Percentiles rank a stretch among this genome's conserved stretches.
Evolutionary conservation across 768 basidiomycete species (phyloP).

Genomic region (Boletellus ananiceps): DNA sequence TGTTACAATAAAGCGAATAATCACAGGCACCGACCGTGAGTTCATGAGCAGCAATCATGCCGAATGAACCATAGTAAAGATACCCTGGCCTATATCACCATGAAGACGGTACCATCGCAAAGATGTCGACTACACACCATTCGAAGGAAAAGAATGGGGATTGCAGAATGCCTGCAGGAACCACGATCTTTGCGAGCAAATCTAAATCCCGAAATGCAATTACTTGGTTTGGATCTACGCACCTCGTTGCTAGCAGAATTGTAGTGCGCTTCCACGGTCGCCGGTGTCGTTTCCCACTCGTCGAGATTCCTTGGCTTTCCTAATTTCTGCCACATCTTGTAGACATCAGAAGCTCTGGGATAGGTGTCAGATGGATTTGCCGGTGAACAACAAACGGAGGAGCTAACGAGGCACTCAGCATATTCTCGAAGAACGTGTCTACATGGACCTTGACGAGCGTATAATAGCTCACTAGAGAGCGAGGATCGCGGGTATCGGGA

Average conservation of each 20-base stretch:
- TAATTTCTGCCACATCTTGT: constrained; percentile 70
- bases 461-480: constrained; percentile 74
- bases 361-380: constrained; percentile 7
- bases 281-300: constrained; percentile 85
- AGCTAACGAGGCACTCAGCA: constrained; percentile 57
- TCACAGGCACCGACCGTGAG: constrained; percentile 54
- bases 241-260: constrained; percentile 87
- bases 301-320: constrained; percentile 66
- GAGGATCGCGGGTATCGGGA: constrained; percentile 72
- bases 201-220: background rate
- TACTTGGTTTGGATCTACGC: constrained; percentile 1
- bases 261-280: constrained; percentile 86
- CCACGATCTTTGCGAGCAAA: constrained; percentile 63
- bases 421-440: constrained; percentile 79
- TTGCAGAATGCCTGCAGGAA: constrained; percentile 93
- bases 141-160: constrained; percentile 84
- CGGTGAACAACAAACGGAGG: background rate
- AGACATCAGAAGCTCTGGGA: constrained; percentile 51
- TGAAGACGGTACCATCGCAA: constrained; percentile 5
- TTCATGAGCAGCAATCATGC: constrained; percentile 89
- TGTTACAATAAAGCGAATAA: background rate
- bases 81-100: constrained; percentile 70
- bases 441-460: constrained; percentile 56
- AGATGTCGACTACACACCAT: constrained; percentile 45
- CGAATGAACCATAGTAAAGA: constrained; percentile 88